Base-by-base conservation (phyloP, 140 eudicot species). In the Cichorium intybus region DNA sequence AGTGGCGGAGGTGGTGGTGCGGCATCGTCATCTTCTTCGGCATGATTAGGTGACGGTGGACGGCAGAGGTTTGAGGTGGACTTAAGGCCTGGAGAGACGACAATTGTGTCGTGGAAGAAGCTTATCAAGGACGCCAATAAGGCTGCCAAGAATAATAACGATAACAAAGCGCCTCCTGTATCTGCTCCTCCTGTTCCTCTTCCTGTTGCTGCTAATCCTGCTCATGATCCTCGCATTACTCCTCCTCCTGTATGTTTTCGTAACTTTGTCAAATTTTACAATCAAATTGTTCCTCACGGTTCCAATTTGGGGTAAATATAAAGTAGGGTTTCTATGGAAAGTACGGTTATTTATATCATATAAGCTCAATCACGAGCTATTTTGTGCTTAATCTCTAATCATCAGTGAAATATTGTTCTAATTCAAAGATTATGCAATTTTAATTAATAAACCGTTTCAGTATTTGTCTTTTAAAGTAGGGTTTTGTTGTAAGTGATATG, bases 1-100 rank as follows among this genome's bases (percentile, higher is more conserved):
- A 56, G 69, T 29, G 73, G 69, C 55, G 80, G 60, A 17, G 78
- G 81, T 26, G 80, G 66, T 45, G 76, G 69, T 52, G 12, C 78
- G 9, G 73, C 83, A 5, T 12, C 68, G 4, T 56, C 75, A 15
- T 71, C 72, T 60, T 46, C 51, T 26, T 17, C 80, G 68, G 54
- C 85, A 39, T 60, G 70, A 37, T 78, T 33, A 23, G 74, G 66
- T 56, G 95, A 86, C 24, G 97, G 79, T 61, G 88, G 71, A 47
- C 57, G 98, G 43, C 83, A 74, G 66, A 75, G 98, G 82, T 92
- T 92, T 52, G 72, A 81, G 68, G 89, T 92, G 71, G 96, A 81
- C 79, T 70, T 92, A 26, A 71, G 77, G 49, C 95, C 95, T 0
- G 95, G 92, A 4, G 96, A 92, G 68, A 92, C 98, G 3, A 92